These are phyloP conservation scores for Aspergillus neotritici DNA, from an alignment of 2,329 filamentous ascomycete genomes.

Conservation along the genomic window DNA sequence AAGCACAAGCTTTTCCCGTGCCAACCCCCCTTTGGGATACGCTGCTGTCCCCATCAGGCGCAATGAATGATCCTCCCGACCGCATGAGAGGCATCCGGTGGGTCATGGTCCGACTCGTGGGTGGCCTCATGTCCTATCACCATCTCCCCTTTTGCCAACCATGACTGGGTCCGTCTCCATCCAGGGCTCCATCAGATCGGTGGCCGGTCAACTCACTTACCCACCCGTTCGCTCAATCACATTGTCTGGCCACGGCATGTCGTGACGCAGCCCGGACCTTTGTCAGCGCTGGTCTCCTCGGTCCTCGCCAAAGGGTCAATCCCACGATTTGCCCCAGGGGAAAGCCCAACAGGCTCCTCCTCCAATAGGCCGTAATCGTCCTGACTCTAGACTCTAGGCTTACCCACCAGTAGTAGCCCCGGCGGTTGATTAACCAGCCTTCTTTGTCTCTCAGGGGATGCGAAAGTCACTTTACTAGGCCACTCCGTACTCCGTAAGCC, in stretches of 20 bases:
- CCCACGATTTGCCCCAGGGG: neutral
- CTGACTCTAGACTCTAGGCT: too few relatives aligned
- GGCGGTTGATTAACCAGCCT: too few relatives aligned
- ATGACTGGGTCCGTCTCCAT: slow-evolving; percentile 11
- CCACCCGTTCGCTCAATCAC: slow-evolving; percentile 15
- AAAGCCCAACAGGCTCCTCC: neutral
- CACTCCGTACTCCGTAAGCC: too few relatives aligned
- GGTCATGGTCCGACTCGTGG: slow-evolving; percentile 2
- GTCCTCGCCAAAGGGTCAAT: too few relatives aligned
- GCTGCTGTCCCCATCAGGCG: slow-evolving; percentile 8
- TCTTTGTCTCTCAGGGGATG: too few relatives aligned
- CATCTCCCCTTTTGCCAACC: too few relatives aligned
- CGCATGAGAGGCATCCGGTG: slow-evolving; percentile 1
- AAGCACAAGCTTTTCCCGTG: slow-evolving; percentile 10
- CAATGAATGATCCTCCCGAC: slow-evolving; percentile 9
- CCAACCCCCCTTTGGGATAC: neutral
- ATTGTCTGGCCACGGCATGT: slow-evolving; percentile 13
- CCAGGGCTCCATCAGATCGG: slow-evolving; percentile 13
- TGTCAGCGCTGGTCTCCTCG: slow-evolving; percentile 2
- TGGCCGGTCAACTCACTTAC: slow-evolving; percentile 8
- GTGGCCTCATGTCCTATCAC: slow-evolving; percentile 12
- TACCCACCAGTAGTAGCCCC: too few relatives aligned
- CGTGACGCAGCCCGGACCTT: slow-evolving; percentile 3
- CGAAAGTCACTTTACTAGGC: too few relatives aligned
- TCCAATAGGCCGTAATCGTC: too few relatives aligned